A percentile compares a stretch with the other conserved stretches of the same genome.
Conservation (phyloP, 1,284 basidiomycete species). For the Austropuccinia psidii region DNA sequence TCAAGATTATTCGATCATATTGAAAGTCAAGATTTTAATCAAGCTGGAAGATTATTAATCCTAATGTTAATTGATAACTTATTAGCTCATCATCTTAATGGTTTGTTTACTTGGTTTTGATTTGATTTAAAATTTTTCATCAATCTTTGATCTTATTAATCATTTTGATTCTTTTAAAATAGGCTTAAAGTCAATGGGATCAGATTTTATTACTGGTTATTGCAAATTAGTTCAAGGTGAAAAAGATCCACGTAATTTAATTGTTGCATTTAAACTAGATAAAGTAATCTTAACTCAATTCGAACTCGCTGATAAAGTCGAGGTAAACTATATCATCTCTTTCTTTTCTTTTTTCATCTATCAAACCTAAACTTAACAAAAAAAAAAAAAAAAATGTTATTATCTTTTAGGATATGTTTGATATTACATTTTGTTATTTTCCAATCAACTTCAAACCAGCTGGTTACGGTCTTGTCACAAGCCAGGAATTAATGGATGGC, state of each 20-base stretch:
- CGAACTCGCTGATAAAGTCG: conserved; percentile 57
- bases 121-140: not conserved
- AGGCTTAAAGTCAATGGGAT: conserved; percentile 60
- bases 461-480: conserved; percentile 68
- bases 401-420: conserved; percentile 70
- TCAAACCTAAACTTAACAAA: not conserved
- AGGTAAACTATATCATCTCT: not conserved
- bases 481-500: conserved; percentile 71
- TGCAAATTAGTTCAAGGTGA: conserved; percentile 77
- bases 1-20: conserved; percentile 67
- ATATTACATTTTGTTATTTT: conserved; percentile 97
- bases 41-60: conserved; percentile 71
- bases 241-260: conserved; percentile 92
- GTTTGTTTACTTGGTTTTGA: conserved; percentile 48
- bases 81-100: conserved; percentile 63
- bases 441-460: conserved; percentile 87
- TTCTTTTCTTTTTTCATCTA: not conserved
- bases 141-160: not conserved
- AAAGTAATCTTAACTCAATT: conserved; percentile 81
- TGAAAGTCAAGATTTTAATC: conserved; percentile 70
- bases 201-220: conserved; percentile 67
- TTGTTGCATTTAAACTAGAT: conserved; percentile 80
- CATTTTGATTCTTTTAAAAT: not conserved
- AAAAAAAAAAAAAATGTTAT: not conserved
- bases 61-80: conserved; percentile 75